Conservation (phyloP, 2,329 filamentous ascomycete genomes). For the Microdochium bolleyi region DNA sequence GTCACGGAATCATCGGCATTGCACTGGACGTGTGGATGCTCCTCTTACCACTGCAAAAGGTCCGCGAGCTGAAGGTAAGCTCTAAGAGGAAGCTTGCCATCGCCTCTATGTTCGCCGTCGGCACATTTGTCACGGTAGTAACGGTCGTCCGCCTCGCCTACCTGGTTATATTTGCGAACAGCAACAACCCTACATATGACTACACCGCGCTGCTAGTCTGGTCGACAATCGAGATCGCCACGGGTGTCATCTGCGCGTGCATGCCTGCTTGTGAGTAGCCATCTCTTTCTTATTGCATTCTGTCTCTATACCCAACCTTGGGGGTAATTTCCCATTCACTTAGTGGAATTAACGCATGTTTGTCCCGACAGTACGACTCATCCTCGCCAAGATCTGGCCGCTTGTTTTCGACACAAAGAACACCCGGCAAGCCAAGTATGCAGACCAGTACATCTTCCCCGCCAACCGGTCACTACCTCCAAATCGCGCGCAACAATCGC, state of each 20-base stretch:
- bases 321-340: too few species aligned
- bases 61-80: conserved; percentile 29
- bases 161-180: conserved; percentile 18
- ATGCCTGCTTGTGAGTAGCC: conserved; percentile 12
- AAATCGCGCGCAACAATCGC: not conserved
- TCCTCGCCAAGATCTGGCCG: not conserved
- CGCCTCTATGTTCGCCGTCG: conserved; percentile 36
- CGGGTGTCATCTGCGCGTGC: conserved; percentile 24
- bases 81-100: conserved; percentile 40
- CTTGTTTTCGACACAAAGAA: not conserved
- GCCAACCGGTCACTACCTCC: not conserved
- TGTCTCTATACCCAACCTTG: too few species aligned
- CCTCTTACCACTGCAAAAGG: conserved; percentile 27
- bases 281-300: not conserved
- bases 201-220: conserved; percentile 18
- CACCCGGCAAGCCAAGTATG: not conserved
- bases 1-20: conserved; percentile 30
- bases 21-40: conserved; percentile 29
- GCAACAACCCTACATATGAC: conserved; percentile 21
- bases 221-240: conserved; percentile 24
- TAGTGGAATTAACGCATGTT: too few species aligned
- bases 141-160: conserved; percentile 20
- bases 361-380: not conserved
- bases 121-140: conserved; percentile 27
- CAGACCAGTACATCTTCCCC: not conserved